These are phyloP conservation scores for Ananas comosus DNA, from an alignment of 176 grass and related monocot genomes.

Conservation along the genomic window DNA sequence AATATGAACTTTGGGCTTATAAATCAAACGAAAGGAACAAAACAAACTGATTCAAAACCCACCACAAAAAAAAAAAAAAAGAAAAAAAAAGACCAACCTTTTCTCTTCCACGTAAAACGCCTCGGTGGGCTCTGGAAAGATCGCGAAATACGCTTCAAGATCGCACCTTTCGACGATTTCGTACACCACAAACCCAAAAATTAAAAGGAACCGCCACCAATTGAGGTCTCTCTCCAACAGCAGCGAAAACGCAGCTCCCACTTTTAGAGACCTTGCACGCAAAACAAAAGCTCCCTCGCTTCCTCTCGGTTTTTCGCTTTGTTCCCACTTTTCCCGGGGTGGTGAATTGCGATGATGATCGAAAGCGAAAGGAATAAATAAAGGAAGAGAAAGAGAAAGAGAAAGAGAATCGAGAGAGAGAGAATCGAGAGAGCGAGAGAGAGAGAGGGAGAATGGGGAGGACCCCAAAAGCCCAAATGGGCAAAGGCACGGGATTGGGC, in stretches of 20 bases:
- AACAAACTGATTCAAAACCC: neutral
- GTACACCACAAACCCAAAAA: neutral
- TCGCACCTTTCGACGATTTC: conserved; percentile 2
- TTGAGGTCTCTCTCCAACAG: neutral
- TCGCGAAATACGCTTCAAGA: neutral
- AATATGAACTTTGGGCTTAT: neutral
- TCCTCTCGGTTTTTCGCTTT: neutral
- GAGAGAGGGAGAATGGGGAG: conserved; percentile 6
- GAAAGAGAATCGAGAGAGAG: conserved; percentile 12
- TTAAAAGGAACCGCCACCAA: neutral
- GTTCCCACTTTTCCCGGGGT: neutral
- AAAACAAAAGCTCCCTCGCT: neutral
- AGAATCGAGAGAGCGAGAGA: conserved; percentile 14
- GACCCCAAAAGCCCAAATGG: neutral
- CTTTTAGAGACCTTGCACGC: neutral
- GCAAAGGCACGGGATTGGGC: neutral
- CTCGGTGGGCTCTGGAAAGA: neutral
- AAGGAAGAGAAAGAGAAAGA: conserved; percentile 10
- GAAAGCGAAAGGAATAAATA: neutral
- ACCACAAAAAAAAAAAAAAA: neutral
- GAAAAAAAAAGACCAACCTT: neutral
- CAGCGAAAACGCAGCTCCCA: neutral
- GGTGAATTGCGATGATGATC: neutral
- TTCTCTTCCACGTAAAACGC: neutral
- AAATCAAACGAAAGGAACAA: too few species aligned